Base-by-base conservation (phyloP, 257 asterid species). In the Vinca minor region DNA sequence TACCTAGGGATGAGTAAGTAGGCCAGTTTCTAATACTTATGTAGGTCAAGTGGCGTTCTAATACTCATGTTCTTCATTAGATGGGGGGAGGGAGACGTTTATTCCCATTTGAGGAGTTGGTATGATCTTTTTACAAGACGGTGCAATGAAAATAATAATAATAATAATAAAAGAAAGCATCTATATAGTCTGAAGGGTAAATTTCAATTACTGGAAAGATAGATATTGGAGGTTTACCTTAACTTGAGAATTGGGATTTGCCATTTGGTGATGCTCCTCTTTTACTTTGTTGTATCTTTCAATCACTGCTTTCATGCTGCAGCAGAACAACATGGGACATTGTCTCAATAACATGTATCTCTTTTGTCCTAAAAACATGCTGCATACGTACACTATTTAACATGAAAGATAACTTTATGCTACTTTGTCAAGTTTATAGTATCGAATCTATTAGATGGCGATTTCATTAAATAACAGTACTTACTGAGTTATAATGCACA, bases 251-350 rank as follows among this genome's bases (percentile, higher is more conserved):
- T 77, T 81, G 6, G 83, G 85, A 78, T 81, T 79, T 46, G 79
- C 82, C 65, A 76, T 59, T 65, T 84, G 86, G 14, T 80, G 75
- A 53, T 79, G 78, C 72, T 77, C 85, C 55, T 80, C 85, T 73
- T 86, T 88, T 15, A 78, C 73, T 79, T 71, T 79, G 42, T 74
- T 76, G 81, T 81, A 85, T 63, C 92, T 75, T 26, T 84, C 95
- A 45, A 79, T 84, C 63, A 84, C 73, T 36, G 95, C 76, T 76
- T 77, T 88, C 88, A 81, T 72, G 79, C 96, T 88, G 87, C 67
- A 64, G 62, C n/a, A n/a, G 25, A 53, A 55, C 54, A 18, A 26
- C 32, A 15, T 67, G 56, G 67, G 69, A 36, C 11, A 60, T 26
- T 25, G 31, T 66, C 48, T 64, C 3, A 18, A 5, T 62, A 10